These are phyloP conservation scores for Pichia sp. DNA, from an alignment of 1,139 yeast species.

Conservation along the genomic window DNA sequence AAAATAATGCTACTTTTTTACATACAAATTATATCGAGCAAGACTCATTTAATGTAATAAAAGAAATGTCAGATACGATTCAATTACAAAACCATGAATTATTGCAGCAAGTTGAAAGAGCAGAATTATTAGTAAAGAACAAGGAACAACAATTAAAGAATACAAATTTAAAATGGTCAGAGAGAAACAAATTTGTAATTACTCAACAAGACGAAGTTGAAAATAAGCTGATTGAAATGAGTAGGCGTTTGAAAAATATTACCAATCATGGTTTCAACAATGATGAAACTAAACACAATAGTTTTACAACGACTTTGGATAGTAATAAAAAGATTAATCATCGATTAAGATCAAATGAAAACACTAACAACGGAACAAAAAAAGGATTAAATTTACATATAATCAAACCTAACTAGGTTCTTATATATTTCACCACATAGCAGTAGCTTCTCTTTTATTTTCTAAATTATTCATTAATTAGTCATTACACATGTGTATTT, in stretches of 20 bases:
- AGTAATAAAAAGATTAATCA: neutral
- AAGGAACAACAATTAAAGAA: slow-evolving; percentile 3
- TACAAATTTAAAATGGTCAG: neutral
- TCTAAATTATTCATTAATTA: neutral
- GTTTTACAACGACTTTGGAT: neutral
- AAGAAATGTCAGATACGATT: slow-evolving; percentile 6
- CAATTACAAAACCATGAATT: slow-evolving; percentile 6
- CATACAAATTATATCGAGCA: neutral
- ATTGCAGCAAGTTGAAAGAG: slow-evolving; percentile 5
- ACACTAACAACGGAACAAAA: neutral
- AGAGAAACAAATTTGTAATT: slow-evolving; percentile 1
- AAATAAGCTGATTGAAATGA: slow-evolving; percentile 2
- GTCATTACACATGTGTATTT: neutral
- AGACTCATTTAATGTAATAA: neutral
- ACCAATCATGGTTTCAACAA: neutral
- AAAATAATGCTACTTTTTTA: neutral
- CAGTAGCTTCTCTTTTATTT: neutral
- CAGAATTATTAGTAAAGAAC: neutral
- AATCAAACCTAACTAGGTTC: neutral
- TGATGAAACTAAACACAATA: too few relatives aligned
- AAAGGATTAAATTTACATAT: slow-evolving; percentile 11
- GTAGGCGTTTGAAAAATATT: slow-evolving; percentile 1
- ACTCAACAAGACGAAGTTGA: slow-evolving; percentile 10
- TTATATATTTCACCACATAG: too few relatives aligned
- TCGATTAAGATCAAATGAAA: neutral